phyloP scores from a whole-genome alignment of 83 land plant species.

The Picea engelmannii region DNA sequence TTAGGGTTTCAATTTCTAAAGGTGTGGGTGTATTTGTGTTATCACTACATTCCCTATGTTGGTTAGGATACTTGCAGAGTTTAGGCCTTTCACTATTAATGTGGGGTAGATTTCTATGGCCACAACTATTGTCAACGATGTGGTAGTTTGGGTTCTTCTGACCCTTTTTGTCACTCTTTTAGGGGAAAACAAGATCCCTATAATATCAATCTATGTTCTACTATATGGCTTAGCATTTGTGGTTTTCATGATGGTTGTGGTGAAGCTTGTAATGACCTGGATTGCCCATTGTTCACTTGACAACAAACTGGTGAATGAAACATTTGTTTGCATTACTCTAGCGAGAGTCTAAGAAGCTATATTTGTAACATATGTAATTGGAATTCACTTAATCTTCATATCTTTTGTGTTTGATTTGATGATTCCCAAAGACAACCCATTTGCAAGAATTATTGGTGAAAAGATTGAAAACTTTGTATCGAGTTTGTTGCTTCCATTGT shows the following conservation, averaged over 20 bases:
- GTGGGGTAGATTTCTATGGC: conserved; percentile 80
- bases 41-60: conserved; percentile 83
- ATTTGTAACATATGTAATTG: conserved; percentile 76
- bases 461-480: conserved; percentile 64
- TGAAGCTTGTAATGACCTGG: conserved; percentile 33
- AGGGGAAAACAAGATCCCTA: conserved; percentile 42
- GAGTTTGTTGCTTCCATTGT: conserved; percentile 54
- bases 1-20: conserved; percentile 49
- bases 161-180: conserved; percentile 69
- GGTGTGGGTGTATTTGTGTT: conserved; percentile 79
- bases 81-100: conserved; percentile 74
- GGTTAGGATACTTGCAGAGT: conserved; percentile 78
- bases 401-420: conserved; percentile 67
- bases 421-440: conserved; percentile 68
- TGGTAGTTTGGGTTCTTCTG: conserved; percentile 72
- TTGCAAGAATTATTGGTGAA: conserved; percentile 45
- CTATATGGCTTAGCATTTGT: conserved; percentile 49
- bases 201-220: conserved; percentile 56
- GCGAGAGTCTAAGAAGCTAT: conserved; percentile 61
- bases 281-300: conserved; percentile 38
- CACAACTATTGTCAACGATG: conserved; percentile 81
- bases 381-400: conserved; percentile 84
- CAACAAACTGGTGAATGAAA: conserved; percentile 64
- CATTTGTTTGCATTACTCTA: conserved; percentile 60
- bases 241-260: conserved; percentile 21